Conservation (phyloP, 345 rosid genomes). For the Boechera retrofracta region DNA sequence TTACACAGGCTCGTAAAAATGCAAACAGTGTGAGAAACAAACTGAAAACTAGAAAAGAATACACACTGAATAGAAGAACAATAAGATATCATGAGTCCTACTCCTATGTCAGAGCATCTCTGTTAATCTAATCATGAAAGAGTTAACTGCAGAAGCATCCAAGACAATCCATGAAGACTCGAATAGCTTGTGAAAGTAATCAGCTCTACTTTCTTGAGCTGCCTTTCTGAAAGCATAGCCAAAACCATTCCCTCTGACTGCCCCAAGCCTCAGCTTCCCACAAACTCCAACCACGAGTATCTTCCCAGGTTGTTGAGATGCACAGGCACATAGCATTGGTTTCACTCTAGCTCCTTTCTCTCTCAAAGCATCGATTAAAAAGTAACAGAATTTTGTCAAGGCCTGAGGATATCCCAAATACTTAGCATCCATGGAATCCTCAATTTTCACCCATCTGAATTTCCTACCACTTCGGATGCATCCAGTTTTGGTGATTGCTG, state of each 20-base stretch:
- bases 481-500: conserved; percentile 82
- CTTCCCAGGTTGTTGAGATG: conserved; percentile 67
- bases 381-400: conserved; percentile 89
- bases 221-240: conserved; percentile 89
- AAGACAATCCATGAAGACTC: conserved; percentile 98
- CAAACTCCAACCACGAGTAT: conserved; percentile 89
- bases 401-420: conserved; percentile 95
- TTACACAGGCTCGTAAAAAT: conserved; percentile 32
- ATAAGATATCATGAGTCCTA: conserved; percentile 8
- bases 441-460: conserved; percentile 96
- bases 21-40: conserved; percentile 22
- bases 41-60: background rate
- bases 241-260: conserved; percentile 88
- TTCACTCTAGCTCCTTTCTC: conserved; percentile 95
- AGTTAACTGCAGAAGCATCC: conserved; percentile 75
- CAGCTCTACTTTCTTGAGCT: conserved; percentile 80
- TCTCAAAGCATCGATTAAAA: conserved; percentile 93
- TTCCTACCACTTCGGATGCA: conserved; percentile 88
- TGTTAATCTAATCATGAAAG: conserved; percentile 86
- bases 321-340: conserved; percentile 89
- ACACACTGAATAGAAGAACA: conserved; percentile 26
- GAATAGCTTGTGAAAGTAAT: conserved; percentile 88
- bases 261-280: conserved; percentile 94
- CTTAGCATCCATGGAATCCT: conserved; percentile 75
- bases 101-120: conserved; percentile 65